phyloP scores from a whole-genome alignment of 2,329 filamentous ascomycete genomes.

The Scedosporium boydii region DNA sequence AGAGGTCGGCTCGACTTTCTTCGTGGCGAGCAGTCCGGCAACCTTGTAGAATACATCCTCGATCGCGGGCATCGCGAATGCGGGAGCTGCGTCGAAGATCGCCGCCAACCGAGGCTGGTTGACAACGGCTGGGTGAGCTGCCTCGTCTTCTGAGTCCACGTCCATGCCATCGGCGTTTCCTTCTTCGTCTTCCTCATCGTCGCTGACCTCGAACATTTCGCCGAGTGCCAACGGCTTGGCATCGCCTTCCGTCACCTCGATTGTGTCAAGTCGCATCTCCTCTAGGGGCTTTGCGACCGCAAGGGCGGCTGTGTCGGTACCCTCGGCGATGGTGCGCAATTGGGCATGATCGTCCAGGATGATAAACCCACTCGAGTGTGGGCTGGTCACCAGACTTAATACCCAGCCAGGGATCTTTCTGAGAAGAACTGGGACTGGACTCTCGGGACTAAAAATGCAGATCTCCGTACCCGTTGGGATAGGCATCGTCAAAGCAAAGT shows the following conservation, averaged over 20 bases:
- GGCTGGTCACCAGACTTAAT: constrained; percentile 56
- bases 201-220: constrained; percentile 28
- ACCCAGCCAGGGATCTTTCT: constrained; percentile 48
- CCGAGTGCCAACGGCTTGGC: constrained; percentile 16
- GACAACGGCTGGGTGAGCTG: constrained; percentile 50
- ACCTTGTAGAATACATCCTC: constrained; percentile 71
- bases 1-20: constrained; percentile 2
- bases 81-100: constrained; percentile 60
- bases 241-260: constrained; percentile 17
- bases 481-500: constrained; percentile 54
- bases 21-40: constrained; percentile 35
- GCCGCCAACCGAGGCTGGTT: constrained; percentile 58
- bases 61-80: constrained; percentile 61
- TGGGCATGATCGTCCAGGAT: constrained; percentile 68
- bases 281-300: constrained; percentile 45
- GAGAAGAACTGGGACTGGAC: constrained; percentile 48
- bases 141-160: constrained; percentile 34
- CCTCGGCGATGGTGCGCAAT: constrained; percentile 54
- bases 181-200: constrained; percentile 29
- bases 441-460: constrained; percentile 56
- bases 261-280: constrained; percentile 39
- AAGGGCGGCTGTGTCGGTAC: constrained; percentile 43
- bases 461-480: constrained; percentile 41
- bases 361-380: constrained; percentile 61
- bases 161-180: constrained; percentile 29